Conservation (phyloP, 106 monocot species). For the Gastrodia elata region DNA sequence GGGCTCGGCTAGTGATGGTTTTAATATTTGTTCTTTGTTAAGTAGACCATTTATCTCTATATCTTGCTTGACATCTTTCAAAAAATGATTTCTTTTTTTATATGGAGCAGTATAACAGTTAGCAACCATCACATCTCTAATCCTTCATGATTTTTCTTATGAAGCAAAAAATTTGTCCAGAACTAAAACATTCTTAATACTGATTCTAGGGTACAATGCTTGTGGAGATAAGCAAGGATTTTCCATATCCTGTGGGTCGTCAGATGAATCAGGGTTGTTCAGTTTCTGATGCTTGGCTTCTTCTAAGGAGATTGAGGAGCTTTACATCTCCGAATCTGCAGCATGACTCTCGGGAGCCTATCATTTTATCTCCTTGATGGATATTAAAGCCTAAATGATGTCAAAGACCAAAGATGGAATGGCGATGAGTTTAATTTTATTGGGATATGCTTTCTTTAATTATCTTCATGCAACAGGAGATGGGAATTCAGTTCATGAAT, state of each 20-base stretch:
- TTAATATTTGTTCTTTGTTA: neutral
- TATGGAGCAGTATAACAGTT: neutral
- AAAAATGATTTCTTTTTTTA: neutral
- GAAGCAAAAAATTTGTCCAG: neutral
- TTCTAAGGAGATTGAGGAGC: conserved; percentile 43
- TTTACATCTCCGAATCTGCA: conserved; percentile 14
- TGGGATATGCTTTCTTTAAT: neutral
- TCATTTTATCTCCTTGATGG: conserved; percentile 28
- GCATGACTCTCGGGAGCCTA: conserved; percentile 3
- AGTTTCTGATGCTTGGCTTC: conserved; percentile 48
- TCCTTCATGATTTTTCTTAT: neutral
- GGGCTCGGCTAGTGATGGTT: neutral
- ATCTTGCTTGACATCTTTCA: neutral
- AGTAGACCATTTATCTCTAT: neutral
- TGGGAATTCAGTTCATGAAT: neutral
- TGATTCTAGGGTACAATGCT: conserved; percentile 54
- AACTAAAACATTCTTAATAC: neutral
- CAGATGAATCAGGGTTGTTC: conserved; percentile 59
- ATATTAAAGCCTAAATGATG: neutral
- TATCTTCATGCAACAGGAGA: neutral
- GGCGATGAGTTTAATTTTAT: neutral
- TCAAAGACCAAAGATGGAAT: neutral
- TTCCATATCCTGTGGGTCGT: conserved; percentile 37
- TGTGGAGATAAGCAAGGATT: conserved; percentile 44
- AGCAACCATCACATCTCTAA: neutral